Percentiles rank a stretch among this genome's conserved stretches.
These are phyloP conservation scores for Retiboletus flavoniger DNA, from an alignment of 1,284 basidiomycete genomes.

Conservation along the genomic window DNA sequence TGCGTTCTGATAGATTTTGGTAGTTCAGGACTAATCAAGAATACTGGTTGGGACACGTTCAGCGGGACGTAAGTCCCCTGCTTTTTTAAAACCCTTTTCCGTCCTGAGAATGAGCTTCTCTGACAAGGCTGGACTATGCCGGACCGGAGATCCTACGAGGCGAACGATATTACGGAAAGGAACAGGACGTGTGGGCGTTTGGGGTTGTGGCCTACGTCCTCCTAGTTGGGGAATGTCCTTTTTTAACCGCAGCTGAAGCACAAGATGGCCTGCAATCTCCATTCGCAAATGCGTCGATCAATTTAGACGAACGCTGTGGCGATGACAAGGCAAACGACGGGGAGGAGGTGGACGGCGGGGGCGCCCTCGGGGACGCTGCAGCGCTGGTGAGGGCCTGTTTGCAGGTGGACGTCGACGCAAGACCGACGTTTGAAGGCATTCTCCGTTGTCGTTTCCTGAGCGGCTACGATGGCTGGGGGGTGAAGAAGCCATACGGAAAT, in stretches of 20 bases:
- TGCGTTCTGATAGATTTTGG: conserved; percentile 98
- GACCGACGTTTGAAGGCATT: conserved; percentile 83
- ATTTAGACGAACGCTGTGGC: conserved; percentile 72
- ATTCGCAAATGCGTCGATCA: conserved; percentile 68
- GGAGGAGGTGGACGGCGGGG: conserved; percentile 75
- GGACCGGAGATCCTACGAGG: conserved; percentile 96
- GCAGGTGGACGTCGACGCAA: conserved; percentile 63
- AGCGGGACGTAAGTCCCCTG: conserved; percentile 76
- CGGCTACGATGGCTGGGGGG: conserved; percentile 65
- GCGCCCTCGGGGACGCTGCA: conserved; percentile 77
- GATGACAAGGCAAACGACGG: conserved; percentile 70
- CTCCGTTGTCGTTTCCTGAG: conserved; percentile 75
- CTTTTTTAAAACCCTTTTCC: conserved; percentile 6
- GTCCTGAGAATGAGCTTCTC: conserved; percentile 15
- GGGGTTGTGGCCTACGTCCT: conserved; percentile 98
- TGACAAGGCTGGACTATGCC: conserved; percentile 85
- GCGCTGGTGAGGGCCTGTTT: conserved; percentile 79
- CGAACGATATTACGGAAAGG: conserved; percentile 92
- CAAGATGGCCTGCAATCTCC: conserved; percentile 76
- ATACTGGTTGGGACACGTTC: conserved; percentile 91
- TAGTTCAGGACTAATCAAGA: conserved; percentile 84
- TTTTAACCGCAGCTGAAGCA: conserved; percentile 82
- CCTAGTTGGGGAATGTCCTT: conserved; percentile 93
- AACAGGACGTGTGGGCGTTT: conserved; percentile 98
- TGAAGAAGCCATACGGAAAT: conserved; percentile 35